These are phyloP conservation scores for Alliaria petiolata DNA, from an alignment of 345 rosid genomes.

Conservation along the genomic window DNA sequence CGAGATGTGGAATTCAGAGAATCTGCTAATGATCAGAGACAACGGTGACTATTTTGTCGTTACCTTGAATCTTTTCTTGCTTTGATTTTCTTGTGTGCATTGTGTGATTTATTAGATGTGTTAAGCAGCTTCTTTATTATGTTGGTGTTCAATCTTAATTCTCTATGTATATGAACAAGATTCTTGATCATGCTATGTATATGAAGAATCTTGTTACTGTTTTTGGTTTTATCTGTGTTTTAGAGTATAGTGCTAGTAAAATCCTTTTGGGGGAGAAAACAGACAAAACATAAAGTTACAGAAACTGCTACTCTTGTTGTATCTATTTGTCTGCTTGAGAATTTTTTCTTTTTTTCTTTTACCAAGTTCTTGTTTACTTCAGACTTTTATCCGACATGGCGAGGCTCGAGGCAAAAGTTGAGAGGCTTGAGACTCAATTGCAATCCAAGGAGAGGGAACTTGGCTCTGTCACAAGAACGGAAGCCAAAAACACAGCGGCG, in stretches of 20 bases:
- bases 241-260: not conserved
- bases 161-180: too few relatives aligned
- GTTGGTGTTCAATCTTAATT: too few relatives aligned
- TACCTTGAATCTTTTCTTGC: not conserved
- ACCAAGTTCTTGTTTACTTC: conserved; percentile 4
- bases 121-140: not conserved
- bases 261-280: not conserved
- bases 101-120: not conserved
- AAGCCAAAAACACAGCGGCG: conserved; percentile 84
- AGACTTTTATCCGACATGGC: conserved; percentile 76
- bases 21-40: conserved; percentile 89
- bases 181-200: not conserved
- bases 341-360: not conserved
- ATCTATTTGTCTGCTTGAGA: not conserved
- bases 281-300: not conserved
- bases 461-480: conserved; percentile 84
- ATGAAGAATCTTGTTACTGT: not conserved
- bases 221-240: conserved; percentile 13
- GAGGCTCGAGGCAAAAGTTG: conserved; percentile 86
- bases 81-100: not conserved
- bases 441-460: conserved; percentile 91
- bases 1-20: conserved; percentile 87
- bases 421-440: conserved; percentile 81
- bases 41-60: conserved; percentile 47
- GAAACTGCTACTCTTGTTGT: not conserved